Percentiles rank a stretch among this genome's conserved stretches.
Conservation (phyloP, 2,329 filamentous ascomycete genomes). For the Daldinia sp. region DNA sequence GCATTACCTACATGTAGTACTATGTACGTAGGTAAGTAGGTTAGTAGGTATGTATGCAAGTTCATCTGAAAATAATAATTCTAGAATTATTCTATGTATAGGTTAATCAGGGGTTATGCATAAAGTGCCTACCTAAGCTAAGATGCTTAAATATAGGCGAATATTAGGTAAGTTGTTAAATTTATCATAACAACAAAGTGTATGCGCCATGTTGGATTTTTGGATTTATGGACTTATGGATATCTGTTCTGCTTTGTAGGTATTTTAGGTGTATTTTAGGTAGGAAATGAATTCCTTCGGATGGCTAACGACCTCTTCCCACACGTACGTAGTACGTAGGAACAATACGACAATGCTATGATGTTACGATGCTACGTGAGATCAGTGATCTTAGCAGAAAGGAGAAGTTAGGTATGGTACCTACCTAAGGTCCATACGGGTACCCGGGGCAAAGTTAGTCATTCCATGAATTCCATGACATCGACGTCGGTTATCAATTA, state of each 20-base stretch:
- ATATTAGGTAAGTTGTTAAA: conserved; percentile 8
- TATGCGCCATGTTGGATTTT: not conserved
- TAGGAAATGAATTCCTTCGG: not conserved
- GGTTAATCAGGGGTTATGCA: not conserved
- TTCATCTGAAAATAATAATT: conserved; percentile 5
- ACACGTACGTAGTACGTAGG: not conserved
- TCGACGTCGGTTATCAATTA: no score
- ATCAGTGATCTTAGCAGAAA: conserved; percentile 10
- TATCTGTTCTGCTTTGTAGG: conserved; percentile 6
- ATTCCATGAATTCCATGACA: no score
- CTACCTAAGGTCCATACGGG: not conserved
- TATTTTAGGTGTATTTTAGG: not conserved
- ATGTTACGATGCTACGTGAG: conserved; percentile 4
- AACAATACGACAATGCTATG: not conserved
- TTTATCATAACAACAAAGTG: not conserved
- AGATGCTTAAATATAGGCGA: not conserved
- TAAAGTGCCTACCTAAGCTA: not conserved
- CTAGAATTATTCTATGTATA: conserved; percentile 6
- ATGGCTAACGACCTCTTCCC: not conserved
- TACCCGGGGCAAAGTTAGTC: not conserved
- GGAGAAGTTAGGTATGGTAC: conserved; percentile 3
- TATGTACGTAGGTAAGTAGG: not conserved
- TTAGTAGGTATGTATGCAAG: not conserved
- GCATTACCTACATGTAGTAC: no score
- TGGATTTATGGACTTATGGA: not conserved